Evolutionary conservation across 2,329 filamentous ascomycete species (phyloP), one percentile per base, ranked within the genome.

Genomic region (Clarireedia homoeocarpa): DNA sequence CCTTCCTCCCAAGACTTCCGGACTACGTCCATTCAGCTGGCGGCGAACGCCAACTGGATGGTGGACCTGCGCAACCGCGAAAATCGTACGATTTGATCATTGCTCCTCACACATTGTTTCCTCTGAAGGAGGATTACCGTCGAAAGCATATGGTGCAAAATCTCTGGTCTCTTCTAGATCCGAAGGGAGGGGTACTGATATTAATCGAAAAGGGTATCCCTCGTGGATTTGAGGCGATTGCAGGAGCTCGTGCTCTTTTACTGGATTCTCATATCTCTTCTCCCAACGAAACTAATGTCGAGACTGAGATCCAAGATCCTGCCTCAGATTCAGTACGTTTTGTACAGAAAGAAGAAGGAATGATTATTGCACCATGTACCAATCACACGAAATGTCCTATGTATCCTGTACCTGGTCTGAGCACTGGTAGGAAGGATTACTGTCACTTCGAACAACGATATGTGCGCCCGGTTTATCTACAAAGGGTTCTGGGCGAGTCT

Each of bases 391-490:
- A 80, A 56, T 99, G 94, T 63, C 94, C 94, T 0, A 95, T 99
- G 88, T 96, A 96, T 68, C 75, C 79, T 20, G 76, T 78, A 0
- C 79, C 85, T 0, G 90, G 91, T 0, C 76, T 86, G 53, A 83
- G 82, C 53, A 74, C 74, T 27, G 89, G 91, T 5, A 83, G 92
- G 55, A 91, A 91, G 65, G 91, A 97, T 67, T 94, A 86, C 68
- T 99, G 94, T 71, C 88, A 87, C 70, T 97, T 99, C 71, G 81
- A 78, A 60, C 94, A 99, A 73, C 84, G 94, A 48, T 97, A 89
- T 69, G 86, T 91, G 51, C 84, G 91, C 0, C 94, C 94, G 0
- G 74, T 77, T 0, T 96, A 91, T 70, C 77, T 96, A 55, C 90
- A 95, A 68, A 80, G 80, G 48, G 79, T 97, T 48, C 74, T 95